phyloP scores from a whole-genome alignment of 169 alveolate genomes.

The Perkinsus olseni region DNA sequence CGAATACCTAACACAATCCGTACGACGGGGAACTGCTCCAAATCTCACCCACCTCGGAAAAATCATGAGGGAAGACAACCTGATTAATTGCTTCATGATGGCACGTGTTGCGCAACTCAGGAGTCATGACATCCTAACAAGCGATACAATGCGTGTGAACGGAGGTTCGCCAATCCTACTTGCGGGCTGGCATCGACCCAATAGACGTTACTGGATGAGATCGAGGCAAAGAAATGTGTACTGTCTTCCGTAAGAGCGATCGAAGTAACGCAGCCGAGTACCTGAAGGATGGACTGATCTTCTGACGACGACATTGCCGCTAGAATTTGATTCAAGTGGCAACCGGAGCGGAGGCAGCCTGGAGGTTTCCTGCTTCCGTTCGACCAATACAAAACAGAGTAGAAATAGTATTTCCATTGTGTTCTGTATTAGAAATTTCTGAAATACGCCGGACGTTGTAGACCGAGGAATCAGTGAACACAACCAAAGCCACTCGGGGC shows the following conservation, averaged over 20 bases:
- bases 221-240: slow-evolving; percentile 75
- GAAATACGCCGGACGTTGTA: too few relatives aligned
- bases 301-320: too few relatives aligned
- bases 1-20: slow-evolving; percentile 48
- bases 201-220: slow-evolving; percentile 70
- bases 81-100: slow-evolving; percentile 74
- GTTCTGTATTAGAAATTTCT: too few relatives aligned
- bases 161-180: background rate
- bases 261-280: slow-evolving; percentile 77
- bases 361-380: too few relatives aligned
- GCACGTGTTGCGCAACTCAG: slow-evolving; percentile 76
- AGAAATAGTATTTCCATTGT: too few relatives aligned
- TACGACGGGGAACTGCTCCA: slow-evolving; percentile 10
- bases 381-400: too few relatives aligned
- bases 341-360: too few relatives aligned
- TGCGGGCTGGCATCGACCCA: slow-evolving; percentile 60
- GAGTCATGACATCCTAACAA: slow-evolving; percentile 53
- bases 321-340: too few relatives aligned
- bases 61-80: slow-evolving; percentile 62
- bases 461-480: too few relatives aligned
- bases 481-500: too few relatives aligned
- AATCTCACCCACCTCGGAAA: slow-evolving; percentile 48
- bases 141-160: background rate
- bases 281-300: slow-evolving; percentile 34
- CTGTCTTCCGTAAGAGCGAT: slow-evolving; percentile 69